Evolutionary conservation across 2,329 filamentous ascomycete species (phyloP), one percentile per base, ranked within the genome.

Genomic region (Nothophaeocryptopus gaeumannii): DNA sequence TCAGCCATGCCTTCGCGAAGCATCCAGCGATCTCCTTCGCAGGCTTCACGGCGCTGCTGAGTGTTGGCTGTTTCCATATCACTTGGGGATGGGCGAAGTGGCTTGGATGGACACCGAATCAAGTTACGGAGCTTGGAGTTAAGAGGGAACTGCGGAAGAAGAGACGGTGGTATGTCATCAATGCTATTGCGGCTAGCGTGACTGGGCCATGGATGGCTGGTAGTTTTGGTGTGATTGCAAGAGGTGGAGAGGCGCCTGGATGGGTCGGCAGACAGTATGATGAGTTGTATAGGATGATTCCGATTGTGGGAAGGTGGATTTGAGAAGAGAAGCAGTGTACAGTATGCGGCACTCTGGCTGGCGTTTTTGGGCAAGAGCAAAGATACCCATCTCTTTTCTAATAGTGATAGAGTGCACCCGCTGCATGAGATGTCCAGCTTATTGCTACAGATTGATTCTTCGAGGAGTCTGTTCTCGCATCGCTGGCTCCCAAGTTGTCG

Each of bases 61-160:
- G 73, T 12, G 71, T 85, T 0, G 86, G 83, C 0, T 83, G 81
- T 16, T 88, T 84, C 52, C 91, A 96, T 72, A 83, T 91, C 67
- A 81, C 88, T 7, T 95, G 89, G 82, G 91, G 91, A 2, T 82
- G 83, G 71, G 88, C 89, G n/a, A 86, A 82, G 68, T 96, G 89
- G 87, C 72, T 91, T 52, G 83, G 83, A 0, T 74, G 80, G 39
- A 77, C 83, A 43, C 84, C 85, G 14, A 75, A 77, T 1, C 55
- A 78, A 69, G 61, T 81, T 68, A 73, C 73, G 60, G 66, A 70
- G 61, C 66, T 75, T 65, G 73, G 73, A 66, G 70, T 61, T 66
- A 70, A 72, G 61, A 76, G 76, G 32, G 74, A 77, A 42, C 68
- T 78, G 54, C 72, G 74, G 51, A 78, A 80, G 65, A 83, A 84